Base-by-base conservation (phyloP, 1,139 yeast genomes). In the Spathaspora sp. region DNA sequence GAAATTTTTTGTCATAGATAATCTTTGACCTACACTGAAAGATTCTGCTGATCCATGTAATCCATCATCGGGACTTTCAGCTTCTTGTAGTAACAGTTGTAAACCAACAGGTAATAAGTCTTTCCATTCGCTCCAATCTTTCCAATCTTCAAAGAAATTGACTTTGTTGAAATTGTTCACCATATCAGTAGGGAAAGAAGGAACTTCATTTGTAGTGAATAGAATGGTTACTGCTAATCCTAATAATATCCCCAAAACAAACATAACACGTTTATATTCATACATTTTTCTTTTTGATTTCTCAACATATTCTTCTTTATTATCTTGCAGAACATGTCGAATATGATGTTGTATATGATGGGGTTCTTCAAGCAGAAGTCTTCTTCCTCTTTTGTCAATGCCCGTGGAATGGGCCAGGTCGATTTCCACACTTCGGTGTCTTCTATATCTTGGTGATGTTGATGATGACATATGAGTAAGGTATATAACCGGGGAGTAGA, bases 1-100 rank as follows among this genome's bases (percentile, higher is more conserved):
- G 42, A 79, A 64, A 29, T 84, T 80, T 39, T 79, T 77, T 26
- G 71, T 75, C 6, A 70, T 63, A 20, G 68, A 68, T 72, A 91
- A 68, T 43, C 86, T 74, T 54, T 76, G 79, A 2, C 99, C 99
- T 20, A 90, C 96, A 1, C 95, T 89, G 67, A 93, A 93, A 43
- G 89, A 82, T 50, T 89, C 95, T 5, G 95, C 83, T 4, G 86
- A 74, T 34, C 86, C 86, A 37, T 69, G 70, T 33, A 70, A 63
- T 42, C 67, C 65, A 15, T 63, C 67, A 27, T 59, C 58, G 39
- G 61, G 59, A 31, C 50, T 51, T 46, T 78, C 79, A 33, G 81
- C 66, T 51, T 85, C 90, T 16, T 73, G 68, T 27, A 91, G 65
- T 47, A 88, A 80, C 9, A 80, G 70, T 48, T 81, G 79, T 13